These are phyloP conservation scores for Prunus dulcis DNA, from an alignment of 306 rosid species.

Conservation along the genomic window DNA sequence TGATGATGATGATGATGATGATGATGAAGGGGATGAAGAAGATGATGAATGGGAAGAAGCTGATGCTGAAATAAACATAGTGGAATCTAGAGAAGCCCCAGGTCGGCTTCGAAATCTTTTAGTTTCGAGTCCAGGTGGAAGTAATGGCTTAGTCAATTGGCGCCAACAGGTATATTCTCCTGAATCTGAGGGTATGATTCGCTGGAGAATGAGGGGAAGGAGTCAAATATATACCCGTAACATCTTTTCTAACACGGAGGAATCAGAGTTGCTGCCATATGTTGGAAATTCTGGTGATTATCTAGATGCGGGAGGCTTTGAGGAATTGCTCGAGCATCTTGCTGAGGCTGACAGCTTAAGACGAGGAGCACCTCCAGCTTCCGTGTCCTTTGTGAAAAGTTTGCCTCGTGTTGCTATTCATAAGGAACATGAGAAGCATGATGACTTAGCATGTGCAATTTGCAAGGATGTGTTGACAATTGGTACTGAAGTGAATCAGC, in stretches of 20 bases:
- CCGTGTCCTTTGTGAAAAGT: slow-evolving; percentile 48
- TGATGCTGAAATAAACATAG: slow-evolving; percentile 45
- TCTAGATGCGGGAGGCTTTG: slow-evolving; percentile 64
- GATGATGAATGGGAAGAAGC: slow-evolving; percentile 52
- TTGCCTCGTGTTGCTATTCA: slow-evolving; percentile 55
- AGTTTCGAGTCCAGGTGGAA: slow-evolving; percentile 39
- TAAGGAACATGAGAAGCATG: slow-evolving; percentile 65
- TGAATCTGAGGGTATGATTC: slow-evolving; percentile 42
- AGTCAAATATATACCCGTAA: slow-evolving; percentile 33
- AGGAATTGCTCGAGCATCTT: slow-evolving; percentile 71
- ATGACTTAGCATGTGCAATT: slow-evolving; percentile 68
- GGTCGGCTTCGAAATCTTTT: slow-evolving; percentile 42
- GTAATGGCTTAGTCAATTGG: slow-evolving; percentile 34
- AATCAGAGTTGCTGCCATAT: slow-evolving; percentile 38
- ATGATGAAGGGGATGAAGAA: slow-evolving; percentile 30
- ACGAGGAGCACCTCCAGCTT: slow-evolving; percentile 93
- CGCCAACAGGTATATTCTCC: slow-evolving; percentile 36
- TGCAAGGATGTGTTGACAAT: slow-evolving; percentile 70
- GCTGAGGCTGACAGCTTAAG: slow-evolving; percentile 69
- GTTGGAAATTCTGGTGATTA: slow-evolving; percentile 55
- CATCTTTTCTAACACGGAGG: slow-evolving; percentile 39
- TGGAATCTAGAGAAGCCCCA: slow-evolving; percentile 33
- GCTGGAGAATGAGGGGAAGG: slow-evolving; percentile 40
- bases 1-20: slow-evolving; percentile 35
- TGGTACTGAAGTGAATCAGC: slow-evolving; percentile 68